These are phyloP conservation scores for Zygotorulaspora mrakii DNA, from an alignment of 1,139 yeast species.

Conservation along the genomic window DNA sequence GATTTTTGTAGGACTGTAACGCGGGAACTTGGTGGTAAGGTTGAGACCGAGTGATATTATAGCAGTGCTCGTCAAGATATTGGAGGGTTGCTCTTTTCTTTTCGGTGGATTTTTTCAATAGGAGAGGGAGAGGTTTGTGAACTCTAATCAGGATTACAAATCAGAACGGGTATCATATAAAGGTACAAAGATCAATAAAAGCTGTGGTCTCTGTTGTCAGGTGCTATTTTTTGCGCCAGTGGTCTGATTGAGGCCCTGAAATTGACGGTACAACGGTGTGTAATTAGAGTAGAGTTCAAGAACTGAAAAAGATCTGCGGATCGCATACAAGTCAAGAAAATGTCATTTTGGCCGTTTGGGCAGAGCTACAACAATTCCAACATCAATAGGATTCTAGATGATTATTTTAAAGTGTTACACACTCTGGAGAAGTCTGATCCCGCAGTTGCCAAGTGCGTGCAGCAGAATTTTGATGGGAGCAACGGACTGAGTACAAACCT, in stretches of 20 bases:
- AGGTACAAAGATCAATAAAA: background rate
- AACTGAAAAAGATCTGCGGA: background rate
- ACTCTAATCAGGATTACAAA: background rate
- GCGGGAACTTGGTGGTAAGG: too few relatives aligned
- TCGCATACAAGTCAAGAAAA: slow-evolving; percentile 14
- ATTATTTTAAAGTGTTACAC: slow-evolving; percentile 36
- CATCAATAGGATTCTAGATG: slow-evolving; percentile 38
- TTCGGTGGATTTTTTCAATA: background rate
- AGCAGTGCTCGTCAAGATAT: too few relatives aligned
- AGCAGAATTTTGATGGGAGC: slow-evolving; percentile 12
- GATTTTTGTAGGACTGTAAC: background rate
- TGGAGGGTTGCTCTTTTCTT: background rate
- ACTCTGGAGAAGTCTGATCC: slow-evolving; percentile 21
- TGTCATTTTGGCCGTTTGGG: slow-evolving; percentile 51
- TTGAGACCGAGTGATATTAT: too few relatives aligned
- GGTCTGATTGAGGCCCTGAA: background rate
- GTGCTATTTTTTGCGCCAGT: background rate
- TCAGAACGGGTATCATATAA: background rate
- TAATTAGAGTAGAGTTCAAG: background rate
- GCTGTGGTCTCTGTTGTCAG: background rate
- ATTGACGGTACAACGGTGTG: background rate
- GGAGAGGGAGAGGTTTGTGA: background rate
- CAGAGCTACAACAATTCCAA: slow-evolving; percentile 39
- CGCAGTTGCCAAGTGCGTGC: slow-evolving; percentile 16
- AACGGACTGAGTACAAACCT: slow-evolving; percentile 3